Evolutionary conservation across 805 yeast genomes (phyloP).

Genomic region (Candida vartiovaarae): DNA sequence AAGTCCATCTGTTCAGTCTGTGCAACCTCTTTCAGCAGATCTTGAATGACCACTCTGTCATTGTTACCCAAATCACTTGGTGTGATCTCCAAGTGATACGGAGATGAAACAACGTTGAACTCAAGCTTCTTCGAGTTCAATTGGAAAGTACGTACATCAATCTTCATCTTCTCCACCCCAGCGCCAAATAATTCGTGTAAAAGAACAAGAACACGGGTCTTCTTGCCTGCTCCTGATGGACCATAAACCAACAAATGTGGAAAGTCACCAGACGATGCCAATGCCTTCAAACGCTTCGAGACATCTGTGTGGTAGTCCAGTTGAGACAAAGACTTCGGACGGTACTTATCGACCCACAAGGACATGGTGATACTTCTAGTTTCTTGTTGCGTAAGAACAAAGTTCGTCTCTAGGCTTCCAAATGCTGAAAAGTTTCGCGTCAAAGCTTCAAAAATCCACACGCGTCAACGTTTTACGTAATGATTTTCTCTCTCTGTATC

Average conservation of each 20-base stretch:
- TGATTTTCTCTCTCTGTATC: no score
- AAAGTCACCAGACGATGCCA: conserved; percentile 70
- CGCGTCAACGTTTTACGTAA: background rate
- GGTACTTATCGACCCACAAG: conserved; percentile 92
- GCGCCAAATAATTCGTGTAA: conserved; percentile 76
- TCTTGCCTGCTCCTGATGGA: conserved; percentile 95
- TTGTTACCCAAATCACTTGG: conserved; percentile 96
- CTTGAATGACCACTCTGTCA: conserved; percentile 93
- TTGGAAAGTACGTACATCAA: conserved; percentile 80
- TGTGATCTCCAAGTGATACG: conserved; percentile 88
- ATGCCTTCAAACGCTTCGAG: conserved; percentile 54
- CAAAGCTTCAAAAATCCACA: background rate
- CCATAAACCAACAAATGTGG: conserved; percentile 93
- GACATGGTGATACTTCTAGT: conserved; percentile 46
- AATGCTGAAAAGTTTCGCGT: conserved; percentile 6
- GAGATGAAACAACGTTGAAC: conserved; percentile 87
- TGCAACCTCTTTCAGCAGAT: conserved; percentile 87
- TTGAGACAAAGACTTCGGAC: conserved; percentile 62
- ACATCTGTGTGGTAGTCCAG: conserved; percentile 64
- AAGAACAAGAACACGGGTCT: conserved; percentile 82
- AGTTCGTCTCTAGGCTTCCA: no score
- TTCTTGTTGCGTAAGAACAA: no score
- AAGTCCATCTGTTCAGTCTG: conserved; percentile 94
- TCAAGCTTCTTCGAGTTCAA: conserved; percentile 76
- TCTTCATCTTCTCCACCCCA: conserved; percentile 76